Percentiles rank a stretch among this genome's conserved stretches.
Conservation (phyloP, 768 basidiomycete genomes). For the Collybia mongolica region DNA sequence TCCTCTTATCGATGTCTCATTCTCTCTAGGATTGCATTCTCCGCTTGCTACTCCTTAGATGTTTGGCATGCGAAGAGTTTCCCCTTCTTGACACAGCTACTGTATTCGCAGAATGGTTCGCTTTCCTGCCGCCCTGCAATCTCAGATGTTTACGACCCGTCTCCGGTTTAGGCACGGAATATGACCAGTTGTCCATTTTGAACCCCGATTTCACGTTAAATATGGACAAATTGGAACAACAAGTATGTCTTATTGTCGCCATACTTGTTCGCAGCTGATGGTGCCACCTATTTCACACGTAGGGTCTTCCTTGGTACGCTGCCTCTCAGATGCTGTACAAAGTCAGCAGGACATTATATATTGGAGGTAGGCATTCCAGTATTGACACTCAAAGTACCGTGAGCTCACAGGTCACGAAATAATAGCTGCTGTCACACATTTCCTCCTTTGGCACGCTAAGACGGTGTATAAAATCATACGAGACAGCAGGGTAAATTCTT, state of each 20-base stretch:
- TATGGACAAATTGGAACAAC: slow-evolving; percentile 36
- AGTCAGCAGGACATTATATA: slow-evolving; percentile 34
- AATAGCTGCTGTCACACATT: slow-evolving; percentile 42
- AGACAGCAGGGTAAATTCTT: slow-evolving; percentile 17
- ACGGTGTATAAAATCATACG: slow-evolving; percentile 36
- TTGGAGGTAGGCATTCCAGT: slow-evolving; percentile 27
- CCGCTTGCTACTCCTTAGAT: slow-evolving; percentile 43
- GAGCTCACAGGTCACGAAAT: background rate
- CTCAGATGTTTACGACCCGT: too few species aligned
- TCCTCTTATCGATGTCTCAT: background rate
- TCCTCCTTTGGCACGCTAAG: slow-evolving; percentile 46
- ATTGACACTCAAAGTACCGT: background rate
- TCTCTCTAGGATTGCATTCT: slow-evolving; percentile 37
- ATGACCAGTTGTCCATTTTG: slow-evolving; percentile 50
- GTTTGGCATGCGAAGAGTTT: slow-evolving; percentile 58
- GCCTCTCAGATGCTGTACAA: slow-evolving; percentile 40
- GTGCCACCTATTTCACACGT: slow-evolving; percentile 8
- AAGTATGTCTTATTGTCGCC: slow-evolving; percentile 17
- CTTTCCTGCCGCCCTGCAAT: background rate
- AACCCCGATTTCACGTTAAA: slow-evolving; percentile 48
- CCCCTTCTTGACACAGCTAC: slow-evolving; percentile 48
- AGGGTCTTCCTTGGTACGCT: slow-evolving; percentile 41
- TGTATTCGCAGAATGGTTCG: slow-evolving; percentile 22
- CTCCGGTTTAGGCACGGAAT: slow-evolving; percentile 36
- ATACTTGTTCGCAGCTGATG: background rate